Percentiles rank a stretch among this genome's conserved stretches.
Conservation (phyloP, 163 green algal species). For the Scenedesmus sp. region DNA sequence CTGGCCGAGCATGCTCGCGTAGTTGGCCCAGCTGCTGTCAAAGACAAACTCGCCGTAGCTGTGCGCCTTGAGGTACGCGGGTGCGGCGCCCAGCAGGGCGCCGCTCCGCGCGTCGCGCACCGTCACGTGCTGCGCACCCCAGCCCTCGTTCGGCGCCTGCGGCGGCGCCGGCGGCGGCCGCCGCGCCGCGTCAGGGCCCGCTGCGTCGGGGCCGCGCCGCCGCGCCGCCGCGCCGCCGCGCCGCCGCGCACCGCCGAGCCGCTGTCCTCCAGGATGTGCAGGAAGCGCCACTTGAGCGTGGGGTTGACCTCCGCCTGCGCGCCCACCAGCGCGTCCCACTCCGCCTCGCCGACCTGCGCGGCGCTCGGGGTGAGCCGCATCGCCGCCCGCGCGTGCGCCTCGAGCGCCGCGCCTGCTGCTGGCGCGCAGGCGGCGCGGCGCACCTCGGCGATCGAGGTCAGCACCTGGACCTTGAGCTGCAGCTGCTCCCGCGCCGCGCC, state of each 20-base stretch:
- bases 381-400: no score
- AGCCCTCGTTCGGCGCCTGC: constrained; percentile 60
- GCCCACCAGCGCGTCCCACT: constrained; percentile 63
- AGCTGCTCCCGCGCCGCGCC: no score
- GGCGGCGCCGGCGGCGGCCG: neutral
- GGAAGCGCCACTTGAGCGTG: constrained; percentile 66
- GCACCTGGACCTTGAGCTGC: constrained; percentile 19
- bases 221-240: neutral
- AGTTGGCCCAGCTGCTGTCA: constrained; percentile 78
- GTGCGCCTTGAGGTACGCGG: constrained; percentile 68
- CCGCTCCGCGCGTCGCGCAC: constrained; percentile 31
- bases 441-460: constrained; percentile 22
- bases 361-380: no score
- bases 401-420: no score
- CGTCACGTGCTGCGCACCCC: constrained; percentile 66
- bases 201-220: neutral
- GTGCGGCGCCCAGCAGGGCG: constrained; percentile 49
- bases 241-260: constrained; percentile 50
- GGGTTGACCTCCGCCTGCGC: constrained; percentile 59
- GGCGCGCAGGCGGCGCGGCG: neutral
- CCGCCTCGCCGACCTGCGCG: constrained; percentile 49
- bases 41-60: constrained; percentile 88
- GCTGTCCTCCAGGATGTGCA: constrained; percentile 66
- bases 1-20: constrained; percentile 41
- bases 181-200: neutral